Conservation (phyloP, 140 eudicot species). For the Ambrosia hybrid region DNA sequence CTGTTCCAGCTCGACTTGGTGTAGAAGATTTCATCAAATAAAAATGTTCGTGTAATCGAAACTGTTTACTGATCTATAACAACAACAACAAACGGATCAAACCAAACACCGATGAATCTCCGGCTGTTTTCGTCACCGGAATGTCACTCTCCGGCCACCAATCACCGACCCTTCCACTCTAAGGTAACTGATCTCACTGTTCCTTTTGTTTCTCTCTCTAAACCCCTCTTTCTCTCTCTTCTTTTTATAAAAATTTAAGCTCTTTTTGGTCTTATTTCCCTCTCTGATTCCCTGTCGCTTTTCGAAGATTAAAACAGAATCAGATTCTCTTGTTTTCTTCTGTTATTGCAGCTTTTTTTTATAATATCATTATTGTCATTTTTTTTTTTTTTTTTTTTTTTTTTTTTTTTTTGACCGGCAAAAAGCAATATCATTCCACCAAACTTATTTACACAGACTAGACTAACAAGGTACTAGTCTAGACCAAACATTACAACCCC, state of each 20-base stretch:
- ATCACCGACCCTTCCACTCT: slow-evolving; percentile 1
- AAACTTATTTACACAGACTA: too few species aligned
- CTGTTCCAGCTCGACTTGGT: too few species aligned
- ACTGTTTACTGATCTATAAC: slow-evolving; percentile 23
- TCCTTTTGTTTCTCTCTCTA: slow-evolving; percentile 19
- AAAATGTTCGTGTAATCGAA: slow-evolving; percentile 14
- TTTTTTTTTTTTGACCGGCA: too few species aligned
- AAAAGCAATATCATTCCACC: too few species aligned
- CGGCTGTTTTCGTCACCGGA: slow-evolving; percentile 42
- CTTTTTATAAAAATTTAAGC: slow-evolving; percentile 21
- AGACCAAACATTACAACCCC: too few species aligned
- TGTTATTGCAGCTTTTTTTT: slow-evolving; percentile 27
- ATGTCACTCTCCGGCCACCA: slow-evolving; percentile 40
- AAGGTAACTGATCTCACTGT: slow-evolving; percentile 25
- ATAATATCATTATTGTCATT: too few species aligned
- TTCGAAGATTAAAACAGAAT: slow-evolving; percentile 37
- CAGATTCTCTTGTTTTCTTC: slow-evolving; percentile 36
- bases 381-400: too few species aligned
- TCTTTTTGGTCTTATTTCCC: slow-evolving; percentile 15
- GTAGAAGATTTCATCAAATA: too few species aligned
- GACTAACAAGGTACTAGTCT: too few species aligned
- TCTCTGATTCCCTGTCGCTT: neutral
- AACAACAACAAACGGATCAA: neutral
- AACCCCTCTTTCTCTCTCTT: slow-evolving; percentile 11
- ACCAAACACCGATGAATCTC: slow-evolving; percentile 31